Conservation (phyloP, 2,329 filamentous ascomycete species). For the Pleomassaria siparia region DNA sequence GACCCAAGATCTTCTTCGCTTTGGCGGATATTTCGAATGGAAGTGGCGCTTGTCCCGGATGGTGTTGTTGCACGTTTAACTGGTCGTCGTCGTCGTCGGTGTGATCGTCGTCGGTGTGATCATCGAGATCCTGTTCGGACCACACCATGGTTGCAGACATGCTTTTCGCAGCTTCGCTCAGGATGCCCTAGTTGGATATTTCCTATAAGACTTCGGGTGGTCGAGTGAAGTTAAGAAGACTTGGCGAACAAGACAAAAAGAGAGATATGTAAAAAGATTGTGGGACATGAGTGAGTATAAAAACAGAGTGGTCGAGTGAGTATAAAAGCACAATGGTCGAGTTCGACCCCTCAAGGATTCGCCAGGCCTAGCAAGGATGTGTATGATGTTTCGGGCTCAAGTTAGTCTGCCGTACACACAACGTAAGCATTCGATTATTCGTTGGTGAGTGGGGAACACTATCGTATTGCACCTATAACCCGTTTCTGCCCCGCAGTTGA, state of each 20-base stretch:
- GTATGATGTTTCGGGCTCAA: slow-evolving; percentile 13
- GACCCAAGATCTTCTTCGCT: not conserved
- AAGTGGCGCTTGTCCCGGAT: not conserved
- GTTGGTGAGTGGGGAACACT: slow-evolving; percentile 6
- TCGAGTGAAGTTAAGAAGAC: not conserved
- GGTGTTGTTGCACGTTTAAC: not conserved
- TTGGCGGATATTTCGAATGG: not conserved
- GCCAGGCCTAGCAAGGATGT: slow-evolving; percentile 1
- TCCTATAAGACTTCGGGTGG: not conserved
- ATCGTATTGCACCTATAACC: slow-evolving; percentile 3
- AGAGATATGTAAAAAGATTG: not conserved
- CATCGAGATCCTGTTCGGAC: not conserved
- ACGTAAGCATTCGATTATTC: slow-evolving; percentile 26
- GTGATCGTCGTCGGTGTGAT: too few species aligned
- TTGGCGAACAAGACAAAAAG: not conserved
- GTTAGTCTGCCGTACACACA: slow-evolving; percentile 25
- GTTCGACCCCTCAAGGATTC: not conserved
- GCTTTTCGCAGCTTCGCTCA: too few species aligned
- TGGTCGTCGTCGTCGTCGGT: not conserved
- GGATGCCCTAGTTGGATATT: not conserved
- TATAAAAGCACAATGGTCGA: too few species aligned
- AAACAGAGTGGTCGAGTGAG: not conserved
- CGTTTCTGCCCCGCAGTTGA: slow-evolving; percentile 11
- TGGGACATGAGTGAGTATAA: not conserved
- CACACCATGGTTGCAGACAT: too few species aligned